Percentiles rank a stretch among this genome's conserved stretches.
phyloP scores from a whole-genome alignment of 345 rosid genomes.

The Heritiera littoralis region DNA sequence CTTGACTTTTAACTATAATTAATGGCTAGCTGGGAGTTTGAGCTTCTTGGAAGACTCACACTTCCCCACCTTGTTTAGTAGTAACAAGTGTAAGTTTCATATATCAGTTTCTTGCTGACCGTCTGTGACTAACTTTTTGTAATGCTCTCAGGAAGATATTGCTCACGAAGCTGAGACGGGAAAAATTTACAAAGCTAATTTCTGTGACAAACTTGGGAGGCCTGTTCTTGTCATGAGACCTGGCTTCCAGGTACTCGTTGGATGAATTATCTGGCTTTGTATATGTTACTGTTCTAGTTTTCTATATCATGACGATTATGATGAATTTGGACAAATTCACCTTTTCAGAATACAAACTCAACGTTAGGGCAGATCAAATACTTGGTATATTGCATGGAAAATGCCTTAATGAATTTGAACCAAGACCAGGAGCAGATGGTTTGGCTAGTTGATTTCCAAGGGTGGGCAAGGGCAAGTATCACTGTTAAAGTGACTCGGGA shows the following conservation, averaged over 20 bases:
- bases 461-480: constrained; percentile 58
- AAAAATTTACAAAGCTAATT: constrained; percentile 63
- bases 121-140: background rate
- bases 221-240: constrained; percentile 60
- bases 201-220: constrained; percentile 52
- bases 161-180: constrained; percentile 74
- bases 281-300: background rate
- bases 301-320: background rate
- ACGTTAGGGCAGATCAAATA: constrained; percentile 58
- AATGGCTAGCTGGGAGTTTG: background rate
- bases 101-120: background rate
- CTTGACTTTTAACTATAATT: background rate
- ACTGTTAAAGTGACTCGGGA: constrained; percentile 66
- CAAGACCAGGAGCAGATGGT: constrained; percentile 70
- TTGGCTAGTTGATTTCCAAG: constrained; percentile 78
- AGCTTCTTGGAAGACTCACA: background rate
- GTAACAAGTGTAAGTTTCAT: background rate
- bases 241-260: constrained; percentile 51
- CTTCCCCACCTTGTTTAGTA: background rate
- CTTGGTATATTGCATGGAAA: constrained; percentile 75
- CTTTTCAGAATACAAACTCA: constrained; percentile 56
- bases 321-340: background rate
- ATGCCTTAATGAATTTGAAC: constrained; percentile 52
- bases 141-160: constrained; percentile 52
- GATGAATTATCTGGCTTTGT: background rate